phyloP scores from a whole-genome alignment of 2,329 filamentous ascomycete species.

The Trichoderma sp. region DNA sequence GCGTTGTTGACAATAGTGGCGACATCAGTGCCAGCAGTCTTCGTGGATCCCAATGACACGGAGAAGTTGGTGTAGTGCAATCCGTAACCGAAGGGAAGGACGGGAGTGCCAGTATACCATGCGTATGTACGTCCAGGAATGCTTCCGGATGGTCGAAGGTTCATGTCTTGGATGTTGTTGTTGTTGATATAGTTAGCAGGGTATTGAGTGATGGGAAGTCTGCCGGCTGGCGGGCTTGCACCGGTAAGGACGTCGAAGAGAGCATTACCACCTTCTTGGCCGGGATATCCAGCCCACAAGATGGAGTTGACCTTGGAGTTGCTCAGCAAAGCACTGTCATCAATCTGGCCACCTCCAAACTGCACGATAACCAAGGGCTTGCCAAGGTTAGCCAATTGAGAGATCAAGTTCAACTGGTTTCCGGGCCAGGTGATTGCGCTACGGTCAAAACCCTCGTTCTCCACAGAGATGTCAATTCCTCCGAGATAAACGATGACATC shows the following conservation, averaged over 20 bases:
- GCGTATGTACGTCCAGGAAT: slow-evolving; percentile 57
- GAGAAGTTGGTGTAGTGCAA: slow-evolving; percentile 58
- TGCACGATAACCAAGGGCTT: slow-evolving; percentile 54
- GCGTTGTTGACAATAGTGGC: slow-evolving; percentile 20
- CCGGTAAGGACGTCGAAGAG: slow-evolving; percentile 55
- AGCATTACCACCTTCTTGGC: slow-evolving; percentile 57
- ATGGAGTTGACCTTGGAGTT: slow-evolving; percentile 50
- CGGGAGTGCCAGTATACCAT: slow-evolving; percentile 52
- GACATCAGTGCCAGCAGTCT: slow-evolving; percentile 1
- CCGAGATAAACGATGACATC: slow-evolving; percentile 55
- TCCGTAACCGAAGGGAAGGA: slow-evolving; percentile 55
- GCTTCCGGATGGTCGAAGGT: slow-evolving; percentile 44
- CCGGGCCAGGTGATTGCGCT: slow-evolving; percentile 50
- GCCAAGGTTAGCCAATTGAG: slow-evolving; percentile 33
- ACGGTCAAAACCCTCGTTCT: slow-evolving; percentile 53
- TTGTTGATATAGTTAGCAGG: slow-evolving; percentile 49
- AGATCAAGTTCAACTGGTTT: slow-evolving; percentile 51
- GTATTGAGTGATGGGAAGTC: slow-evolving; percentile 56
- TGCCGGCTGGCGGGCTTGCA: slow-evolving; percentile 48
- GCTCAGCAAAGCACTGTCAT: slow-evolving; percentile 47
- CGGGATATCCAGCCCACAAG: slow-evolving; percentile 59
- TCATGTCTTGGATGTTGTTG: slow-evolving; percentile 56
- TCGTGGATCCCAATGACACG: slow-evolving; percentile 11
- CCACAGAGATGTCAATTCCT: slow-evolving; percentile 53
- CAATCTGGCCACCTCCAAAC: slow-evolving; percentile 53